Percentiles rank a stretch among this genome's conserved stretches.
Conservation (phyloP, 257 asterid species). For the Fraxinus quadrangulata region DNA sequence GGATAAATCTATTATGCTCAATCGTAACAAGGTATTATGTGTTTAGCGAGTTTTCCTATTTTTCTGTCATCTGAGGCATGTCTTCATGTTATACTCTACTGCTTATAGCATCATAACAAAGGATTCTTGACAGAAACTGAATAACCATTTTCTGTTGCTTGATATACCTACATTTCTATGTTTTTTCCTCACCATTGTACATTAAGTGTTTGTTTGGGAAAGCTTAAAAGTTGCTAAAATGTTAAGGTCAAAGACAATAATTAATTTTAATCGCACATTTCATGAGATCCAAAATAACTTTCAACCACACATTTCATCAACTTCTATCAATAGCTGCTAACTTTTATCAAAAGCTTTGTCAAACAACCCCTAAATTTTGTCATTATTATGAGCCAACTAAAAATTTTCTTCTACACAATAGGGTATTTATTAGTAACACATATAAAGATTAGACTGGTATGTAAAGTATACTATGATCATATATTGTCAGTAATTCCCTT, state of each 20-base stretch:
- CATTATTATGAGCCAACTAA: neutral
- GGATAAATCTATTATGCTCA: constrained; percentile 92
- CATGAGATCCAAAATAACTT: no score
- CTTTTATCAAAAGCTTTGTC: no score
- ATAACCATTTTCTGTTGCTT: neutral
- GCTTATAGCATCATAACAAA: neutral
- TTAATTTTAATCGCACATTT: no score
- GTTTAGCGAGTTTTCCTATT: constrained; percentile 6
- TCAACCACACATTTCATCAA: no score
- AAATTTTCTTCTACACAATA: neutral
- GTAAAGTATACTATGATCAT: neutral
- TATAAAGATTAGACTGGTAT: neutral
- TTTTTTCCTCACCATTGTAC: neutral
- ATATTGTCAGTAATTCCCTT: neutral
- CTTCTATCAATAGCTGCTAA: no score
- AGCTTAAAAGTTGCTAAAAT: no score
- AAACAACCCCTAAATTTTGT: neutral
- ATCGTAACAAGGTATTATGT: constrained; percentile 78
- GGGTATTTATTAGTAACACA: neutral
- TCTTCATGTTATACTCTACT: neutral
- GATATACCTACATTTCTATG: neutral
- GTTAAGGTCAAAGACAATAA: no score
- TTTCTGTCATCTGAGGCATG: neutral
- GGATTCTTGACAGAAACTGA: neutral
- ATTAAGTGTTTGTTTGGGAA: no score